Evolutionary conservation across 2,329 filamentous ascomycete genomes (phyloP), one percentile per base, ranked within the genome.

Genomic region (Bipolaris oryzae): DNA sequence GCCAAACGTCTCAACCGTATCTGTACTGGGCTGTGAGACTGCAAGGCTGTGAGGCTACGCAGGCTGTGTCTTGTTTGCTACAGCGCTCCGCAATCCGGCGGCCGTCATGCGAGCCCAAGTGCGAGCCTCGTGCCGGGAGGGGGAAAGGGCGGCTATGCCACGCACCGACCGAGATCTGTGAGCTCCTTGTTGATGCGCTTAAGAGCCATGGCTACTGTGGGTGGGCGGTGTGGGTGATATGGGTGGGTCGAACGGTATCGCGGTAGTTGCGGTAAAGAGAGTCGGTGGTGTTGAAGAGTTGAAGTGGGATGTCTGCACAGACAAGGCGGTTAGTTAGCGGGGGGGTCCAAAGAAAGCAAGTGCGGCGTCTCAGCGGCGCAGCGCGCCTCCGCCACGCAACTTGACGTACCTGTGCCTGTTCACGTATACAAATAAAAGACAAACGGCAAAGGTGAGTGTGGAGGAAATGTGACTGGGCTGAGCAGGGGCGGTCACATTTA

Each of bases 181-280:
- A 95, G 87, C 82, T 95, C 91, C 88, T 93, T 95, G 86, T 94
- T 94, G 81, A 95, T 95, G 81, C 91, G 88, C 89, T 95, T 95
- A 74, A 95, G 86, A 80, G 91, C 91, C 91, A 95, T 95, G 60
- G 69, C 52, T 58, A 43, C 45, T 69, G 65, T 68, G 64, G 67
- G 50, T 62, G 60, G 59, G 63, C 23, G 39, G 3, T 64, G 57
- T 48, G 56, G 42, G 25, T 57, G 58, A 60, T 49, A 53, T 50
- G 62, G 42, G 58, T 53, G 45, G 38, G 56, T 57, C 53, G 57
- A 55, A 53, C 50, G 58, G 55, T 44, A 50, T 44, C 23, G 50
- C 50, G 44, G 49, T 21, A 47, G 49, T 55, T 55, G 47, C 58
- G 61, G 42, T 57, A 66, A 66, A 57, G 67, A 62, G 67, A 58